Base-by-base conservation (phyloP, 495 filamentous ascomycete species). In the Talaromyces trachyspermus region DNA sequence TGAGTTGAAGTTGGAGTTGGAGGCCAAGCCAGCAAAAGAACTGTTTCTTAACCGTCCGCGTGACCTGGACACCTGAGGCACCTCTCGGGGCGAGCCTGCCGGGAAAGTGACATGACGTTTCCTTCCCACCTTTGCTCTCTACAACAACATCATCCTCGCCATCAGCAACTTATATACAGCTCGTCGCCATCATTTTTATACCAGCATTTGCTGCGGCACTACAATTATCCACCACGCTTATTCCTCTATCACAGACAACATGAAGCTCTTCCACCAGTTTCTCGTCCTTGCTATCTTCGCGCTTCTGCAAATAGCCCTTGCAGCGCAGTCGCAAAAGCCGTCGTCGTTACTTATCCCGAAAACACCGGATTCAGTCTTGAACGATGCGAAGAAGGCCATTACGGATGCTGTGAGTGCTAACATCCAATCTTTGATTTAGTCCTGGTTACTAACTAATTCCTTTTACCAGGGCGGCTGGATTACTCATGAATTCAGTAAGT, bases 291-390 rank as follows among this genome's bases (percentile, higher is more conserved):
- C 77, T 12, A 49, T 80, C 43, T 52, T 85, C 35, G 74, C 74
- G 14, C 64, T 78, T 14, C 61, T 88, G 15, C 71, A 76, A 11
- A 54, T 78, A 46, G 71, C 69, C 32, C 65, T 79, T 49, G 81
- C 72, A 35, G 67, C 69, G 17, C 72, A 76, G 41, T 68, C 76
- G 19, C 75, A 83, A 50, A 87, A 89, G 57, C 83, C 40, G 78
- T 91, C 42, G 77, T 95, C 50, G 72, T 95, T 57, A 85, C 76
- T 56, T 95, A 87, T 60, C 81, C 83, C 19, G 66, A 78, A 30
- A 72, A 80, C 41, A 91, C 87, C 89, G 12, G 70, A 84, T 44
- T 74, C 70, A 19, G 69, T 92, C 15, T 54, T 95, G 18, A 64
- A 77, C 11, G 58, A 84, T 41, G 87, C 85, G 29, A 94, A 81